Evolutionary conservation across 2,329 filamentous ascomycete species (phyloP).

Genomic region (Pseudogymnoascus sp.): DNA sequence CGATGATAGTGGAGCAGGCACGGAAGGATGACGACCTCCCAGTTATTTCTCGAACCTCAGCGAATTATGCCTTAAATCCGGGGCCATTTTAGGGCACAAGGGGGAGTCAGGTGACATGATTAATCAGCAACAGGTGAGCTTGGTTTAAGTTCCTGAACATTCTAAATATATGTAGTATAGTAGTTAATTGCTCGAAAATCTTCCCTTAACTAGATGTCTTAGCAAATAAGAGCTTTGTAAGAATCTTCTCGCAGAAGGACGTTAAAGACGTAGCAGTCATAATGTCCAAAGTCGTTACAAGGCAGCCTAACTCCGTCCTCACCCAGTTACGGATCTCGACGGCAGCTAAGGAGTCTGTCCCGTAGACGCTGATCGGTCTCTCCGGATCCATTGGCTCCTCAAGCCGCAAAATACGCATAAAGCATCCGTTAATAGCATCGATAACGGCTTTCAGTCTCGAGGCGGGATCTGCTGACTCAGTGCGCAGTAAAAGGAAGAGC

Average conservation of each 20-base stretch:
- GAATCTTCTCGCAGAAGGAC: background rate
- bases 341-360: slow-evolving; percentile 18
- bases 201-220: background rate
- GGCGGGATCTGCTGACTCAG: background rate
- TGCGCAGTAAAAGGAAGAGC: background rate
- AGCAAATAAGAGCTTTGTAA: background rate
- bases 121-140: background rate
- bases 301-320: slow-evolving; percentile 12
- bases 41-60: slow-evolving; percentile 4
- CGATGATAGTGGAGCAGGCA: slow-evolving; percentile 3
- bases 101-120: background rate
- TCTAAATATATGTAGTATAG: background rate
- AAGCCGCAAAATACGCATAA: background rate
- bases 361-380: slow-evolving; percentile 5
- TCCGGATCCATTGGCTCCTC: slow-evolving; percentile 17
- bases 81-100: background rate
- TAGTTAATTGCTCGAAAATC: background rate
- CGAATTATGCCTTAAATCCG: slow-evolving; percentile 1
- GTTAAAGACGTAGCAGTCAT: slow-evolving; percentile 20
- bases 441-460: background rate
- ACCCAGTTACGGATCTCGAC: slow-evolving; percentile 18
- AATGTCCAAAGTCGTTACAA: slow-evolving; percentile 43
- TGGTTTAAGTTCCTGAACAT: background rate
- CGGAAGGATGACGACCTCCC: slow-evolving; percentile 1
- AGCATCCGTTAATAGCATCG: background rate